These are phyloP conservation scores for Calamus simplicifolius DNA, from an alignment of 176 grass and related monocot species.

Conservation along the genomic window DNA sequence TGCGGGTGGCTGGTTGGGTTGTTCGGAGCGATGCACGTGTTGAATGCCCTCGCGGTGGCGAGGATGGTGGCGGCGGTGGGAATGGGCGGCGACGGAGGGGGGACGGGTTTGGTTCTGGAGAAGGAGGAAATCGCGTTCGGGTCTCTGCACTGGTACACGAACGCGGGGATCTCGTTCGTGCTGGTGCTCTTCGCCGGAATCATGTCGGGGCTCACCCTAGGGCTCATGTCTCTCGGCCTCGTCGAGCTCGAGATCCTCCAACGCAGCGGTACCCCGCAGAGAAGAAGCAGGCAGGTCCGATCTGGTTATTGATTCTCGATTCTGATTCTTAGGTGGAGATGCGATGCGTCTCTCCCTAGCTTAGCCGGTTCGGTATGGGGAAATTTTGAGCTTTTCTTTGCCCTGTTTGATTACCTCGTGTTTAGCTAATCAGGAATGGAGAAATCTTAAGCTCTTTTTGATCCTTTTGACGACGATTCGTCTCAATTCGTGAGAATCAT, in stretches of 20 bases:
- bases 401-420: too few relatives aligned
- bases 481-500: too few relatives aligned
- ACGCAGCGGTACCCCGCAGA: slow-evolving; percentile 71
- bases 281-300: slow-evolving; percentile 82
- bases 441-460: too few relatives aligned
- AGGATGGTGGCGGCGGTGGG: slow-evolving; percentile 38
- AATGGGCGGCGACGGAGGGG: slow-evolving; percentile 20
- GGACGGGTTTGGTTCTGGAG: slow-evolving; percentile 23
- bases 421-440: too few relatives aligned
- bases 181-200: slow-evolving; percentile 98
- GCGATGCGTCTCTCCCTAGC: too few relatives aligned
- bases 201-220: slow-evolving; percentile 98
- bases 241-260: slow-evolving; percentile 99
- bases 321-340: too few relatives aligned
- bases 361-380: too few relatives aligned
- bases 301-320: background rate
- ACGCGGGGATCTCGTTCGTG: slow-evolving; percentile 75
- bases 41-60: slow-evolving; percentile 31
- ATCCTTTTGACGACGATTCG: too few relatives aligned
- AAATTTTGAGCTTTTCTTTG: too few relatives aligned
- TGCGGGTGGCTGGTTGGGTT: too few relatives aligned
- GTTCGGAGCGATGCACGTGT: slow-evolving; percentile 10
- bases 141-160: slow-evolving; percentile 51
- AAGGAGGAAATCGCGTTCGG: slow-evolving; percentile 75
- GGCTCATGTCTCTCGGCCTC: slow-evolving; percentile 95